Evolutionary conservation across 148 eudicot species (phyloP).

Genomic region (Vaccinium myrtillus): DNA sequence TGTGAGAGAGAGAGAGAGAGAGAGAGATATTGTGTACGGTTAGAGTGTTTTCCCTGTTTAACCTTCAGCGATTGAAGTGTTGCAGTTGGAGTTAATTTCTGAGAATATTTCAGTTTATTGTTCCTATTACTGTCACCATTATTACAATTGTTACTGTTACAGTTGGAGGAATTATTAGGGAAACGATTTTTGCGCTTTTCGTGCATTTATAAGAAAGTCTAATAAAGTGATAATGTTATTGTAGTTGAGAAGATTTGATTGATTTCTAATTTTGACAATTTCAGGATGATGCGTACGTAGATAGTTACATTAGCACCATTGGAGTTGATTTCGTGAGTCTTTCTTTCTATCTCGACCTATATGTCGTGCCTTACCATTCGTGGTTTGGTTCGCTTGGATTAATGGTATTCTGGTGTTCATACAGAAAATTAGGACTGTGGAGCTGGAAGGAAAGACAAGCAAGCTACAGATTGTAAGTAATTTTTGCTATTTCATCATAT

Average conservation of each 20-base stretch:
- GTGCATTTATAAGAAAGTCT: no score
- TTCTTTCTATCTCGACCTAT: not conserved
- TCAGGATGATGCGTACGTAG: slow-evolving; percentile 84
- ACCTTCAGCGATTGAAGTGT: not conserved
- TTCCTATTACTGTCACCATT: not conserved
- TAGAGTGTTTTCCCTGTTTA: no score
- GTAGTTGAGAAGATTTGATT: not conserved
- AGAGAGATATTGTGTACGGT: no score
- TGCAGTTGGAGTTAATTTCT: not conserved
- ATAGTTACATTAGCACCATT: slow-evolving; percentile 88
- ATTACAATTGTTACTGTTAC: no score
- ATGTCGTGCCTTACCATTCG: not conserved
- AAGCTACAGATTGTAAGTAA: slow-evolving; percentile 89
- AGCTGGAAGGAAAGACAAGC: slow-evolving; percentile 81
- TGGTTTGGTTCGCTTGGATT: not conserved
- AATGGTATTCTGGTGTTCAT: slow-evolving; percentile 11
- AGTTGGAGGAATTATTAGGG: not conserved
- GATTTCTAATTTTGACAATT: slow-evolving; percentile 12
- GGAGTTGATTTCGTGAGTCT: slow-evolving; percentile 86
- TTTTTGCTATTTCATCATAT: not conserved
- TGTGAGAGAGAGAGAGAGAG: no score
- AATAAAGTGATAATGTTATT: not conserved
- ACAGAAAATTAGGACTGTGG: slow-evolving; percentile 91
- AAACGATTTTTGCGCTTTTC: not conserved
- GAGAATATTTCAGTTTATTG: not conserved